These are phyloP conservation scores for Saccharomyces hybrid DNA, from an alignment of 1,139 yeast species.

Conservation along the genomic window DNA sequence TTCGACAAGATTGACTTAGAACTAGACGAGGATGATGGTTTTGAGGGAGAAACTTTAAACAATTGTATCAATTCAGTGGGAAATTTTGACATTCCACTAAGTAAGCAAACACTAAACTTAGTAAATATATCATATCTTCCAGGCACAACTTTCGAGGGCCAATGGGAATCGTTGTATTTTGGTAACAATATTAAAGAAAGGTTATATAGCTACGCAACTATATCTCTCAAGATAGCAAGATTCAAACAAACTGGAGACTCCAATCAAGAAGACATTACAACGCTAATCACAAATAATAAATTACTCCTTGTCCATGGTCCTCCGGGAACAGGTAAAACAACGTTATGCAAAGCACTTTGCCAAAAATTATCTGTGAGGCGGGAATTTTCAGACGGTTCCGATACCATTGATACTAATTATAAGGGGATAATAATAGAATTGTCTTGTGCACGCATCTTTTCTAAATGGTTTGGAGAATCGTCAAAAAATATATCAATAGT, in stretches of 20 bases:
- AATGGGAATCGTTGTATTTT: constrained; percentile 32
- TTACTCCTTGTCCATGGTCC: constrained; percentile 38
- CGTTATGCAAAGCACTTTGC: constrained; percentile 38
- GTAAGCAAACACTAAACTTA: constrained; percentile 16
- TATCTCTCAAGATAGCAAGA: constrained; percentile 23
- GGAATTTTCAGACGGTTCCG: constrained; percentile 3
- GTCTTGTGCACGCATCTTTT: constrained; percentile 34
- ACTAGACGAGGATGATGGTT: constrained; percentile 8
- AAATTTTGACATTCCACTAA: constrained; percentile 11
- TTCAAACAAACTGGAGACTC: constrained; percentile 5
- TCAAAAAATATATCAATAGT: constrained; percentile 33
- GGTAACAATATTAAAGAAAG: constrained; percentile 25
- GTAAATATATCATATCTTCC: constrained; percentile 25
- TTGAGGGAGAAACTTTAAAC: constrained; percentile 7
- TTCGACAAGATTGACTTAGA: constrained; percentile 25
- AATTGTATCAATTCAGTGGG: not conserved
- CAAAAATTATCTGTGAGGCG: constrained; percentile 32
- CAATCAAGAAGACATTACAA: not conserved
- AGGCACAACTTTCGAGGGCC: constrained; percentile 20
- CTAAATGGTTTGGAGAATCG: constrained; percentile 39
- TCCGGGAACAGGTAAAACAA: constrained; percentile 48
- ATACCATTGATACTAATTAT: constrained; percentile 6
- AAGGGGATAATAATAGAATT: constrained; percentile 31
- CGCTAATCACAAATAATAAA: constrained; percentile 20
- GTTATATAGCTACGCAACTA: constrained; percentile 26